Conservation (phyloP, 108 stramenopile species). For the Fistulifera solaris region DNA sequence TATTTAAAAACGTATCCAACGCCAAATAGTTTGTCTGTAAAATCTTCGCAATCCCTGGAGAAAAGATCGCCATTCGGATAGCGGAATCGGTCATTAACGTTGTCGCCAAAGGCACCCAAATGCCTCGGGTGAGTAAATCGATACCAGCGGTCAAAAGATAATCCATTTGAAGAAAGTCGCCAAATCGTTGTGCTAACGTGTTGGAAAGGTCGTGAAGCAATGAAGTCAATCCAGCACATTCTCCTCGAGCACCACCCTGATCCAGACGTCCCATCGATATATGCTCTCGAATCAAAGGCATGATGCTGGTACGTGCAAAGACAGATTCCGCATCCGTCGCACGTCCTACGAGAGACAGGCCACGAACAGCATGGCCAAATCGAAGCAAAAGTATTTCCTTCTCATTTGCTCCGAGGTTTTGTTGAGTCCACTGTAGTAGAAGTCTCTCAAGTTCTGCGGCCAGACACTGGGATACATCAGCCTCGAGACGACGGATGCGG, state of each 20-base stretch:
- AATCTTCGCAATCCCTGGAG: constrained; percentile 84
- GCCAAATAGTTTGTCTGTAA: constrained; percentile 76
- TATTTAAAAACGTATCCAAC: constrained; percentile 63
- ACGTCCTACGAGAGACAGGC: constrained; percentile 60
- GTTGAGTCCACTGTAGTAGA: constrained; percentile 34
- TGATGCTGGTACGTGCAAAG: constrained; percentile 80
- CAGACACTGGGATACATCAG: constrained; percentile 43
- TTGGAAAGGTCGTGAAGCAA: constrained; percentile 64
- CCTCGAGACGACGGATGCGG: constrained; percentile 70
- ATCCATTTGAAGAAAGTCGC: constrained; percentile 43
- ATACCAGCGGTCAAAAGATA: constrained; percentile 23
- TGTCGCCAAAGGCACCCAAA: constrained; percentile 83
- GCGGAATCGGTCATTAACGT: constrained; percentile 82
- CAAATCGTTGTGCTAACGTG: constrained; percentile 43
- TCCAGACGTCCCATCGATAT: constrained; percentile 81
- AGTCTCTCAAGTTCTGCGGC: constrained; percentile 44
- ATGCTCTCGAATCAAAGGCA: constrained; percentile 79
- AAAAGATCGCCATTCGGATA: constrained; percentile 83
- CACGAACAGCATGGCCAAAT: constrained; percentile 70
- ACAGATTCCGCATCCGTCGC: constrained; percentile 70
- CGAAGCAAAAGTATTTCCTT: constrained; percentile 36
- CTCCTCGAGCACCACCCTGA: constrained; percentile 81
- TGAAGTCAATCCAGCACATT: constrained; percentile 71
- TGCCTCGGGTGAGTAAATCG: constrained; percentile 75
- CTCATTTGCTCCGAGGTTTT: constrained; percentile 8